Percentiles rank a stretch among this genome's conserved stretches.
Conservation (phyloP, 345 rosid species). For the Eucalyptus virginea region DNA sequence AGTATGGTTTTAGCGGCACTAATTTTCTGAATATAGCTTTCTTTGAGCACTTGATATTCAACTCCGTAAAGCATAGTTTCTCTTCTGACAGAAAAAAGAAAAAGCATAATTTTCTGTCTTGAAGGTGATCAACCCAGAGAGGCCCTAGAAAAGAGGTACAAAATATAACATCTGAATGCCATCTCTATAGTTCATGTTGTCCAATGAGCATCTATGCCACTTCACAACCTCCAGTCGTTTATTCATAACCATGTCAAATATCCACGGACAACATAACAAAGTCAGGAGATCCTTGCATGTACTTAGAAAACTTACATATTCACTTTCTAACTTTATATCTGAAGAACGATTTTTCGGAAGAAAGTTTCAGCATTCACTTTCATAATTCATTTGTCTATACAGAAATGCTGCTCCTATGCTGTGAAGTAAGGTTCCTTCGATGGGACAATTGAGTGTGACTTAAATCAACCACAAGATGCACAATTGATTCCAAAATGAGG, state of each 20-base stretch:
- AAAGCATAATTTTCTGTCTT: background rate
- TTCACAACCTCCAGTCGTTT: background rate
- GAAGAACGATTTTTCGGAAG: background rate
- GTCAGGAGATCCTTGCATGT: background rate
- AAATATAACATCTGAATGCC: background rate
- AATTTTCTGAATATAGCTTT: background rate
- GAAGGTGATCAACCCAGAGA: background rate
- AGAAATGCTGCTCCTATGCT: background rate
- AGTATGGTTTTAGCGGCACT: background rate
- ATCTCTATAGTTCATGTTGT: background rate
- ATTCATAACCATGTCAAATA: background rate
- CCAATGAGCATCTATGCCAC: background rate
- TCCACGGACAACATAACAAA: background rate
- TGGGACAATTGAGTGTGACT: background rate
- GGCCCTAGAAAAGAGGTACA: background rate
- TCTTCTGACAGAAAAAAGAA: too few relatives aligned
- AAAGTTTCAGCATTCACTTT: background rate
- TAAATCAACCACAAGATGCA: background rate
- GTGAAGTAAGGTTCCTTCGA: background rate
- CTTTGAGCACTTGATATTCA: background rate
- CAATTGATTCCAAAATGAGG: background rate
- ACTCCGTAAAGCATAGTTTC: background rate
- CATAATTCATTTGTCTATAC: background rate
- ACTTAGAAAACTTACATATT: background rate
- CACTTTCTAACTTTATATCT: background rate